phyloP scores from a whole-genome alignment of 345 rosid genomes.

The Dovyalis caffra region DNA sequence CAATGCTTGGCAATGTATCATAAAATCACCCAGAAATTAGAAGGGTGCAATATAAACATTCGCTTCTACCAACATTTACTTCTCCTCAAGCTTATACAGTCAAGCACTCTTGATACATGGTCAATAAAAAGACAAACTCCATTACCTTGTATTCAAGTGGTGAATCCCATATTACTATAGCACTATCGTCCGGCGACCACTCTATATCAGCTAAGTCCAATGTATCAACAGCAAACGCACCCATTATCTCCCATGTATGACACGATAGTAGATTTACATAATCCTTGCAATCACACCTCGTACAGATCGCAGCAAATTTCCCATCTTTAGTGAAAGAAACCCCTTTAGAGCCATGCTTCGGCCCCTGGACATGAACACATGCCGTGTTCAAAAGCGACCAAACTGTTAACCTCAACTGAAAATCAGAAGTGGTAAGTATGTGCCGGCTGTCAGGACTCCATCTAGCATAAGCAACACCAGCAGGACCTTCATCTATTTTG shows the following conservation, averaged over 20 bases:
- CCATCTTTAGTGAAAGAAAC: constrained; percentile 84
- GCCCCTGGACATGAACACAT: constrained; percentile 94
- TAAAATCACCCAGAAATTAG: not conserved
- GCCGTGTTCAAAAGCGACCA: constrained; percentile 95
- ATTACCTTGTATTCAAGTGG: constrained; percentile 82
- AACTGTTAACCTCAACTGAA: constrained; percentile 83
- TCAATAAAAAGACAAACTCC: not conserved
- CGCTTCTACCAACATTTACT: not conserved
- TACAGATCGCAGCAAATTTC: constrained; percentile 81
- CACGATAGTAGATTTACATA: constrained; percentile 83
- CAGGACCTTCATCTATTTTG: constrained; percentile 96
- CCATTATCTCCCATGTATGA: constrained; percentile 95
- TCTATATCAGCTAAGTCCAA: constrained; percentile 89
- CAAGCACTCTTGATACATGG: not conserved
- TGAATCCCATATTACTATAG: constrained; percentile 87
- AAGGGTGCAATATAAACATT: not conserved
- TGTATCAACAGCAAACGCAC: constrained; percentile 78
- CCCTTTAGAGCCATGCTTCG: constrained; percentile 90
- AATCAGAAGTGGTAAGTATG: constrained; percentile 87
- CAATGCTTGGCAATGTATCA: no score
- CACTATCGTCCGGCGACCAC: constrained; percentile 95
- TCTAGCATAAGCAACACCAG: constrained; percentile 93
- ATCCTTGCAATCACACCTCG: constrained; percentile 93
- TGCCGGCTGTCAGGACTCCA: constrained; percentile 99
- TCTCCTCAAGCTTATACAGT: not conserved